phyloP scores from a whole-genome alignment of 129 eudicot species.

The Ambrosia trifida region DNA sequence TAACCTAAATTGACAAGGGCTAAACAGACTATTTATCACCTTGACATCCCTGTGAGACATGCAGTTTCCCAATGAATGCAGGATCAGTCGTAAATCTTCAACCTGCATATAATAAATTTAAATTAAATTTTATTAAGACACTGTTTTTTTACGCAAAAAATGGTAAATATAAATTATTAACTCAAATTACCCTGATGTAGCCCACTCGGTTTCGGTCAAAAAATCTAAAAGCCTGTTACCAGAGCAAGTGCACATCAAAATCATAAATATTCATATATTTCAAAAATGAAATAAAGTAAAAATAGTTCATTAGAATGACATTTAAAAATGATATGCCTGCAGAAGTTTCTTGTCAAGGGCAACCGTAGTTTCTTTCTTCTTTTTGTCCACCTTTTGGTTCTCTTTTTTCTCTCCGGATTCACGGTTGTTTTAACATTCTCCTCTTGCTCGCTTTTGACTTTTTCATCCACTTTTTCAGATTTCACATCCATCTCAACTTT shows the following conservation, averaged over 20 bases:
- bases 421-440: conserved; percentile 39
- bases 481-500: conserved; percentile 36
- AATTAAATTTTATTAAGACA: background rate
- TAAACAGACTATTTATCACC: conserved; percentile 44
- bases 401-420: conserved; percentile 30
- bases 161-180: background rate
- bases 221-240: conserved; percentile 88
- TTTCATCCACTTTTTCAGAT: conserved; percentile 29
- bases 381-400: conserved; percentile 32
- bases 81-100: conserved; percentile 84
- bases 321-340: conserved; percentile 51
- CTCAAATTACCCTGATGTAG: conserved; percentile 64
- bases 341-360: conserved; percentile 68
- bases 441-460: conserved; percentile 39
- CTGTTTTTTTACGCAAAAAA: background rate
- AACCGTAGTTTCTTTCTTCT: conserved; percentile 45
- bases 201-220: conserved; percentile 94
- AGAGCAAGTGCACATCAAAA: conserved; percentile 9
- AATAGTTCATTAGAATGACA: conserved; percentile 5
- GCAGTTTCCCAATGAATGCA: conserved; percentile 83
- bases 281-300: background rate
- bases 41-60: conserved; percentile 89
- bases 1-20: background rate
- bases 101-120: conserved; percentile 71
- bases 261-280: background rate